Percentiles rank a stretch among this genome's conserved stretches.
phyloP scores from a whole-genome alignment of 257 asterid genomes.

The Asclepias syriaca region DNA sequence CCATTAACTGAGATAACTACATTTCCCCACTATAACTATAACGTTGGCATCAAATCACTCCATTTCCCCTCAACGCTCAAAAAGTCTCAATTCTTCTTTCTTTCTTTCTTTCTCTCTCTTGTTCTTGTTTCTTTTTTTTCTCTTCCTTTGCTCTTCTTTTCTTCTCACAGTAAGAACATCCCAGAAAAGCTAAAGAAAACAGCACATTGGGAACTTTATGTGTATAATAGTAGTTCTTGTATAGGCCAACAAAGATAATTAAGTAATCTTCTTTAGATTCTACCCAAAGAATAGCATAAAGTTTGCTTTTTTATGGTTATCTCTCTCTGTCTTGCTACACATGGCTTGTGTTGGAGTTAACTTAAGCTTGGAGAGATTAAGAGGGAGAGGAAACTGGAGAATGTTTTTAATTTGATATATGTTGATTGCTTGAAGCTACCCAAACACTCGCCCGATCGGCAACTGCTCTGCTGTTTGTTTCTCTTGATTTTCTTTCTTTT shows the following conservation, averaged over 20 bases:
- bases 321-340: background rate
- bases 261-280: background rate
- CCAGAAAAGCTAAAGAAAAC: background rate
- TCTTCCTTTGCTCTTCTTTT: background rate
- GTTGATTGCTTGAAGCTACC: conserved; percentile 7
- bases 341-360: conserved; percentile 16
- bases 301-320: background rate
- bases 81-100: background rate
- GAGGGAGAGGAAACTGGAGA: background rate
- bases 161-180: background rate
- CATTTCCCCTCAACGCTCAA: background rate
- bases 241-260: background rate
- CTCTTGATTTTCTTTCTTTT: background rate
- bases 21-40: background rate
- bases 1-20: background rate
- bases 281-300: background rate
- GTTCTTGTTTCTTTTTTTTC: background rate
- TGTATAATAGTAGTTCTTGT: background rate
- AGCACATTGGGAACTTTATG: background rate
- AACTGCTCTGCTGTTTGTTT: conserved; percentile 5
- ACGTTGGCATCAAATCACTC: background rate
- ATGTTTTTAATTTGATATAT: conserved; percentile 19
- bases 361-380: conserved; percentile 5
- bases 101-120: too few species aligned
- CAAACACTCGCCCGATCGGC: conserved; percentile 5